Evolutionary conservation across 1,284 basidiomycete genomes (phyloP).

Genomic region (Moniliella sp.): DNA sequence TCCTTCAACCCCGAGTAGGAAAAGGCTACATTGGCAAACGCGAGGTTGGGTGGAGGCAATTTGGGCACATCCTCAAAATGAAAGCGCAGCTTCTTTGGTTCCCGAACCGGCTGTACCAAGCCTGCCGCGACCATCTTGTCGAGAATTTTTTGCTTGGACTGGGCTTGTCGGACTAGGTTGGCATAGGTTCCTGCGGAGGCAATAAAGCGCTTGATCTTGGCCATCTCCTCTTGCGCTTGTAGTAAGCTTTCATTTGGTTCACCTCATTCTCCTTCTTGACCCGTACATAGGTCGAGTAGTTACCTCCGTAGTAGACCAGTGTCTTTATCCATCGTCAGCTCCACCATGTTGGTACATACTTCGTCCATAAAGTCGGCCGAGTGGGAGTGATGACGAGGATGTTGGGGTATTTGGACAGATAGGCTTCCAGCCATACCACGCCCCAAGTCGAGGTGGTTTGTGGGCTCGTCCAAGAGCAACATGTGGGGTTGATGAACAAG

Average conservation of each 20-base stretch:
- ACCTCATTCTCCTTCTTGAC: constrained; percentile 92
- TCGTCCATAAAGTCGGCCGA: constrained; percentile 97
- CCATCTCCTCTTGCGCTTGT: constrained; percentile 92
- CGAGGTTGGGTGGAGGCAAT: constrained; percentile 87
- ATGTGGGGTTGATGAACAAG: constrained; percentile 89
- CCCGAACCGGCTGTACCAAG: constrained; percentile 68
- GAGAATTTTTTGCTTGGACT: constrained; percentile 91
- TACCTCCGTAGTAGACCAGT: constrained; percentile 67
- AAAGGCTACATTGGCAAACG: constrained; percentile 82
- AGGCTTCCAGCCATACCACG: constrained; percentile 95
- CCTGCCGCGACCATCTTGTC: constrained; percentile 99
- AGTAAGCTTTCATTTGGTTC: constrained; percentile 96
- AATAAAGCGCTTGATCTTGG: constrained; percentile 90
- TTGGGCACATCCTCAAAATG: constrained; percentile 86
- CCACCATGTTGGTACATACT: constrained; percentile 72
- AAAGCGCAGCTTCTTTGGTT: constrained; percentile 55
- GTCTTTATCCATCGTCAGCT: constrained; percentile 72
- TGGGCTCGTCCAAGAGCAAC: constrained; percentile 52
- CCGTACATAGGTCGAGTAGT: constrained; percentile 85
- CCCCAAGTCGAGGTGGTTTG: constrained; percentile 81
- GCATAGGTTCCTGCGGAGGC: constrained; percentile 95
- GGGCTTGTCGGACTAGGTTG: constrained; percentile 91
- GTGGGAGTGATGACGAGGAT: constrained; percentile 79
- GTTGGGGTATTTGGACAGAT: constrained; percentile 90
- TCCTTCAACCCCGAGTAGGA: constrained; percentile 77